Evolutionary conservation across 2,329 filamentous ascomycete genomes (phyloP), one percentile per base, ranked within the genome.

Genomic region (Lomentospora prolificans): DNA sequence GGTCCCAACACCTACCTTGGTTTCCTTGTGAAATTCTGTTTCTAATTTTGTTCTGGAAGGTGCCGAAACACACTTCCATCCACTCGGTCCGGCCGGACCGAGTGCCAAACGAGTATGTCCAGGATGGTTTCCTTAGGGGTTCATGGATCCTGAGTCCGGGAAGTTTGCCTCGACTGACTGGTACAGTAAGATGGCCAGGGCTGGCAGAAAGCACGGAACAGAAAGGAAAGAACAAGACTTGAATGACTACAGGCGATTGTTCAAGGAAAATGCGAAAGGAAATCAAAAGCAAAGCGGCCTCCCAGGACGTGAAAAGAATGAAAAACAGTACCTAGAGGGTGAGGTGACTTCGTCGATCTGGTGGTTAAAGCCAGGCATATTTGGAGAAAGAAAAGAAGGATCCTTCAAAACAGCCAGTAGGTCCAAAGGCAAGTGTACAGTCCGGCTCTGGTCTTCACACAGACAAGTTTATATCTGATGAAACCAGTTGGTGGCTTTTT

Each of bases 291-390:
- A 50, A 56, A 59, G 55, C 51, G 55, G 54, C 54, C 54, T 56
- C 54, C 58, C 61, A 60, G 62, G 61, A 64, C 70, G 62, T 67
- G 60, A 63, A 64, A 64, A 68, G 12, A 72, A 74, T 69, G 68
- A 73, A 75, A 75, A 75, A 74, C 76, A 80, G 72, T 83, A 83
- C 80, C 80, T 83, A 73, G 77, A 74, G 67, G 80, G 75, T 65
- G 77, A 78, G 67, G 79, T 75, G 70, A 79, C 77, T 70, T 82
- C 78, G 68, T 80, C 77, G 71, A 80, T 75, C 66, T 81, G 36
- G 31, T 55, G 44, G 41, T 53, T 53, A 30, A 46, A 31, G 51
- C 56, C 52, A 41, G 58, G 55, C 53, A 60, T 56, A 19, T 55
- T 55, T 44, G 53, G 22, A 55, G 53, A 55, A 19, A 55, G 36